Evolutionary conservation across 176 grass and related monocot species (phyloP).

Genomic region (Triticum timopheevii): DNA sequence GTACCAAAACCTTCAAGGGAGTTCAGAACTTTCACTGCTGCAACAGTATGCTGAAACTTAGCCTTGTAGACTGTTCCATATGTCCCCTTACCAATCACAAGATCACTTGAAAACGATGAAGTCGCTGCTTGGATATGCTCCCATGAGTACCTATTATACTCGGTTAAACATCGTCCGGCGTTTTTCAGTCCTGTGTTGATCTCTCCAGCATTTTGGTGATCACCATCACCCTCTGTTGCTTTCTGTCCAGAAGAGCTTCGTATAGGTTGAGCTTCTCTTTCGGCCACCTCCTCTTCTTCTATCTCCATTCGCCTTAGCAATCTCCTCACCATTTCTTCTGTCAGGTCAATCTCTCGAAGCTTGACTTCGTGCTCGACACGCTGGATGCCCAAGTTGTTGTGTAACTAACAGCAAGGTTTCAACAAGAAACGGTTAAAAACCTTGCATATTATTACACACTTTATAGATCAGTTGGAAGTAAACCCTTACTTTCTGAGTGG

Average conservation of each 20-base stretch:
- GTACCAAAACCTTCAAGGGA: slow-evolving; percentile 55
- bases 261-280: slow-evolving; percentile 25
- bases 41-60: slow-evolving; percentile 67
- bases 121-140: slow-evolving; percentile 77
- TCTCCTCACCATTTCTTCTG: slow-evolving; percentile 34
- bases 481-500: slow-evolving; percentile 48
- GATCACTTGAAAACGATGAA: slow-evolving; percentile 57
- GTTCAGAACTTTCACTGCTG: slow-evolving; percentile 83
- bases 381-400: slow-evolving; percentile 14
- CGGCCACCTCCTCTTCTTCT: slow-evolving; percentile 32
- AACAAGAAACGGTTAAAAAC: slow-evolving; percentile 13
- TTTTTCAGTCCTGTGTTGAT: slow-evolving; percentile 24
- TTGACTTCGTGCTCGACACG: slow-evolving; percentile 44
- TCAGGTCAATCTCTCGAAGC: slow-evolving; percentile 43
- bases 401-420: slow-evolving; percentile 27
- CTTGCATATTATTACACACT: background rate
- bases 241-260: slow-evolving; percentile 10
- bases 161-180: background rate
- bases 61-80: slow-evolving; percentile 92
- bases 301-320: slow-evolving; percentile 28
- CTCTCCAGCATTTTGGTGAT: slow-evolving; percentile 25
- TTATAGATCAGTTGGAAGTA: background rate
- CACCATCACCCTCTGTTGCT: background rate
- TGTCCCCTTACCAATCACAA: slow-evolving; percentile 72
- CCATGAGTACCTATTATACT: slow-evolving; percentile 68